Conservation (phyloP, 805 yeast species). For the Lipomyces yamadae region DNA sequence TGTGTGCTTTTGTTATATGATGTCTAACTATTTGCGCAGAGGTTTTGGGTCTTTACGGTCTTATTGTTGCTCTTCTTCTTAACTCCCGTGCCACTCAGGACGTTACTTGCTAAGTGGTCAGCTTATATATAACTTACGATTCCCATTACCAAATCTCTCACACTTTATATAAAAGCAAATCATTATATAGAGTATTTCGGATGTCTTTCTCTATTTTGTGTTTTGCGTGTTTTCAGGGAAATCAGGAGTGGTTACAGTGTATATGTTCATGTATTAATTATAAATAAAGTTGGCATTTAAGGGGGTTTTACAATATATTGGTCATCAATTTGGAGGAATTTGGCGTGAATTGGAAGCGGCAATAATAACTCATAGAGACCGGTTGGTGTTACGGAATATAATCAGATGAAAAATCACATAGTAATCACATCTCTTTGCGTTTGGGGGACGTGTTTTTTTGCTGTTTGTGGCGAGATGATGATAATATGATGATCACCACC, state of each 20-base stretch:
- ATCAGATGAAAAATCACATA: neutral
- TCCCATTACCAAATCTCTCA: slow-evolving; percentile 11
- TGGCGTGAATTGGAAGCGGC: neutral
- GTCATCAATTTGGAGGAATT: neutral
- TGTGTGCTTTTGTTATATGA: neutral
- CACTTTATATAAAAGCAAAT: slow-evolving; percentile 7
- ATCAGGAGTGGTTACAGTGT: slow-evolving; percentile 29
- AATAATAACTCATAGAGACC: neutral
- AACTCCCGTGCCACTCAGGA: slow-evolving; percentile 86
- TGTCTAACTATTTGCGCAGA: slow-evolving; percentile 48
- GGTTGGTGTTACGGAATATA: neutral
- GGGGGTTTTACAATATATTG: slow-evolving; percentile 21
- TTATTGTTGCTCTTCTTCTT: slow-evolving; percentile 95
- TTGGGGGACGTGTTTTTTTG: neutral
- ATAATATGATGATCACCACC: too few species aligned
- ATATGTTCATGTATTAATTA: slow-evolving; percentile 31
- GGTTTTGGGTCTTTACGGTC: slow-evolving; percentile 94
- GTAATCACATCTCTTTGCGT: neutral
- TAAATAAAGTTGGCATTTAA: slow-evolving; percentile 34
- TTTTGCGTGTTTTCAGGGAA: slow-evolving; percentile 24
- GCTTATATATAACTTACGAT: slow-evolving; percentile 12
- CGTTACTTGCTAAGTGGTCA: slow-evolving; percentile 35
- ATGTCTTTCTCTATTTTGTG: slow-evolving; percentile 13
- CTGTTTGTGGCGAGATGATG: too few species aligned
- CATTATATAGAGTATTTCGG: slow-evolving; percentile 24